Evolutionary conservation across 805 yeast species (phyloP), one percentile per base, ranked within the genome.

Genomic region (Lachancea mirantina): DNA sequence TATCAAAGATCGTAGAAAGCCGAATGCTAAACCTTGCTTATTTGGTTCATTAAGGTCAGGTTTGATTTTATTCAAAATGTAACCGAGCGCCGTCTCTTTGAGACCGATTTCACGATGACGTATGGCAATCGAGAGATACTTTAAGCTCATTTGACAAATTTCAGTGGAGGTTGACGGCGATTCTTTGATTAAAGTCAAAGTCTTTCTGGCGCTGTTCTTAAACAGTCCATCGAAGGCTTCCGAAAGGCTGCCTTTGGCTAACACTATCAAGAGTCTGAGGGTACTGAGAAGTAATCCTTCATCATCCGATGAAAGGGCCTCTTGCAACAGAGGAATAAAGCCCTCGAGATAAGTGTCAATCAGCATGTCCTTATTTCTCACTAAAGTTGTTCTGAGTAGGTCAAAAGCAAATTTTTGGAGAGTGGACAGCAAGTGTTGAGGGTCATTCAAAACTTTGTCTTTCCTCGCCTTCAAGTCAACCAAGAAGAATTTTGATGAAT

Each of bases 11-110:
- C 78, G 80, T 46, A 92, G 56, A 47, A 89, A 87, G 33, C 78
- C 76, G 57, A 88, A 84, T 0, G 96, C 94, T 26, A 84, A 67
- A 24, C 94, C 87, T 55, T 89, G 96, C 42, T 79, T 74, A 44
- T 74, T 78, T 8, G 95, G 95, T 46, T 89, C 95, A 48, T 83
- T 87, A 39, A 92, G 62, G 59, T 92, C 97, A 2, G 96, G 94
- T 51, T 73, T 74, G 26, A 92, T 63, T 43, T 83, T 69, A 8
- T 73, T 72, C 40, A 92, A 60, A 15, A 89, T 63, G 50, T 80
- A 84, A 35, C 83, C 78, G 22, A 87, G 53, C 0, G 95, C 84
- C 2, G 74, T 62, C 19, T 78, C 80, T 45, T 81, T 82, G 44
- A 87, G 55, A 30, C 72, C 64, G 26, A 84, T 62, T 32, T 78